These are phyloP conservation scores for Neofusicoccum laricinum DNA, from an alignment of 2,329 filamentous ascomycete genomes.

Conservation along the genomic window DNA sequence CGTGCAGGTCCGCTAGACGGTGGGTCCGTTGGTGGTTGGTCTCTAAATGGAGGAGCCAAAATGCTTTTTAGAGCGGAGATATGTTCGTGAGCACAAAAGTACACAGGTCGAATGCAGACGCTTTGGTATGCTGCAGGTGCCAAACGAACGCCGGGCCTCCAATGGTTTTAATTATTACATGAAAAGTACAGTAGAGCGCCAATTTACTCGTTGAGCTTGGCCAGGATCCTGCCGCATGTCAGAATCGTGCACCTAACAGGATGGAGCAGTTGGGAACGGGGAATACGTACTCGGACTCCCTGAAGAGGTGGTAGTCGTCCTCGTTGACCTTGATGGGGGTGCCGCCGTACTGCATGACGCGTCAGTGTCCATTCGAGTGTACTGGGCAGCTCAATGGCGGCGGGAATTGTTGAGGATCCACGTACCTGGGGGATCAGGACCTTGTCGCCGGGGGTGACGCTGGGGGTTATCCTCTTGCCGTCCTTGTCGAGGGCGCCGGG, in stretches of 20 bases:
- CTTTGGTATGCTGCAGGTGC: slow-evolving; percentile 15
- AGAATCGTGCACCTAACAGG: slow-evolving; percentile 1
- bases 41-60: not conserved
- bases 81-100: slow-evolving; percentile 12
- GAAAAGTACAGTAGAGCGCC: slow-evolving; percentile 10
- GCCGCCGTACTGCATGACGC: slow-evolving; percentile 70
- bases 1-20: not conserved
- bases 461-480: slow-evolving; percentile 81
- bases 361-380: not conserved
- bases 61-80: slow-evolving; percentile 11
- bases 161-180: slow-evolving; percentile 16
- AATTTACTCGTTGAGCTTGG: slow-evolving; percentile 96
- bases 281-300: slow-evolving; percentile 88
- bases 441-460: slow-evolving; percentile 80
- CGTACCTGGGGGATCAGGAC: slow-evolving; percentile 90
- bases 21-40: not conserved
- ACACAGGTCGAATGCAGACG: slow-evolving; percentile 7
- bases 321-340: slow-evolving; percentile 96
- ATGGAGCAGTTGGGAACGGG: not conserved
- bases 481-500: slow-evolving; percentile 85
- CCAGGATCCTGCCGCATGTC: slow-evolving; percentile 69
- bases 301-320: slow-evolving; percentile 93
- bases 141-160: slow-evolving; percentile 17
- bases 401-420: slow-evolving; percentile 27
- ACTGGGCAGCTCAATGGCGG: not conserved